Evolutionary conservation across 371 early-diverging fungal genomes (phyloP).

Genomic region (Lichtheimia corymbifera): DNA sequence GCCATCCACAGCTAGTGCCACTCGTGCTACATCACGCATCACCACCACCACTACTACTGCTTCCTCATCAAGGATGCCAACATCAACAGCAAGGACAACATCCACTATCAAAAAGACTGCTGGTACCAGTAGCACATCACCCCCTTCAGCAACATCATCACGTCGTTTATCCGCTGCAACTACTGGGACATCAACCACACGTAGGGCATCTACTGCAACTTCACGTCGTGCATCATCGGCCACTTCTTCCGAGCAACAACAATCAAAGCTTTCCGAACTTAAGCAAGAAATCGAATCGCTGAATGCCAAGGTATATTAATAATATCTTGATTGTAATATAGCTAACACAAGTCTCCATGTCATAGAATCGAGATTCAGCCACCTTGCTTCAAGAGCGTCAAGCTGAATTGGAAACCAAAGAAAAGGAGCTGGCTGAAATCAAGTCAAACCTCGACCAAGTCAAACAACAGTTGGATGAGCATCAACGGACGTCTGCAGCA

Average conservation of each 20-base stretch:
- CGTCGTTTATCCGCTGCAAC: background rate
- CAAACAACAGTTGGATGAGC: background rate
- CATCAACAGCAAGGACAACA: background rate
- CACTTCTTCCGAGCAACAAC: background rate
- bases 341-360: background rate
- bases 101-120: background rate
- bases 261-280: background rate
- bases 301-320: slow-evolving; percentile 1
- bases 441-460: background rate
- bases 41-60: slow-evolving; percentile 1
- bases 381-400: background rate
- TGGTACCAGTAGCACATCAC: background rate
- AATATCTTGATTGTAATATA: background rate
- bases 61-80: background rate
- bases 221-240: slow-evolving; percentile 1
- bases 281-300: slow-evolving; percentile 9
- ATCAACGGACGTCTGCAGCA: background rate
- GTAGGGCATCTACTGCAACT: background rate
- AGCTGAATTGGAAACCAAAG: background rate
- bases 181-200: background rate
- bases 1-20: slow-evolving; percentile 1
- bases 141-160: background rate
- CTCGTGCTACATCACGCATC: background rate
- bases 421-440: background rate
- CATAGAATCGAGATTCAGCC: background rate